Base-by-base conservation (phyloP, 805 yeast genomes). In the Myxozyma neotropica region DNA sequence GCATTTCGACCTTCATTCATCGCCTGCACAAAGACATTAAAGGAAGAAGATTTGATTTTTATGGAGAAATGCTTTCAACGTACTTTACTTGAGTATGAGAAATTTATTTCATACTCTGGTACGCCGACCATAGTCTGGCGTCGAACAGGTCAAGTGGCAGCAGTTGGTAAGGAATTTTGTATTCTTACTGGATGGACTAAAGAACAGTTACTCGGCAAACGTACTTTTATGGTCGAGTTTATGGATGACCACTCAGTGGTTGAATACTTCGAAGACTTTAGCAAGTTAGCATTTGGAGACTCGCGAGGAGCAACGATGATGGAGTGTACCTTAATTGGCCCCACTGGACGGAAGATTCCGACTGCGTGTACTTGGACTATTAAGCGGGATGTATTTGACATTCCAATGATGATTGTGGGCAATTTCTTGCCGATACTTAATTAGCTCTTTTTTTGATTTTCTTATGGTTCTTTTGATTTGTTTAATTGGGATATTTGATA, bases 21-120 rank as follows among this genome's bases (percentile, higher is more conserved):
- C 68, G 97, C 97, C 2, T 88, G 95, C 68, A 89, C 96, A 40
- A 88, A 89, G 68, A 85, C 94, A 4, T 75, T 93, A 38, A 89
- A 92, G 58, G 96, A 89, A 67, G 95, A 89, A 43, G 99, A 93
- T 72, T 78, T 92, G 73, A 88, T 93, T 2, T 93, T 93, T 70
- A 90, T 94, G 87, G 99, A 93, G 71, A 96, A 93, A 75, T 89
- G 96, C 68, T 93, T 92, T 75, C 98, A 93, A 73, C 77, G 99
- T 46, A 91, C 98, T 0, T 76, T 93, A 38, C 75, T 93, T 45
- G 96, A 95, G 61, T 93, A 91, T 72, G 92, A 90, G 61, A 88
- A 86, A 72, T 88, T 89, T 71, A 87, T 94, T 40, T 80, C 84
- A 23, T 84, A 88, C 21, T 84, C 90, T 35, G 97, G 97, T 0